These are phyloP conservation scores for Populus deltoides DNA, from an alignment of 345 rosid genomes.

Conservation along the genomic window DNA sequence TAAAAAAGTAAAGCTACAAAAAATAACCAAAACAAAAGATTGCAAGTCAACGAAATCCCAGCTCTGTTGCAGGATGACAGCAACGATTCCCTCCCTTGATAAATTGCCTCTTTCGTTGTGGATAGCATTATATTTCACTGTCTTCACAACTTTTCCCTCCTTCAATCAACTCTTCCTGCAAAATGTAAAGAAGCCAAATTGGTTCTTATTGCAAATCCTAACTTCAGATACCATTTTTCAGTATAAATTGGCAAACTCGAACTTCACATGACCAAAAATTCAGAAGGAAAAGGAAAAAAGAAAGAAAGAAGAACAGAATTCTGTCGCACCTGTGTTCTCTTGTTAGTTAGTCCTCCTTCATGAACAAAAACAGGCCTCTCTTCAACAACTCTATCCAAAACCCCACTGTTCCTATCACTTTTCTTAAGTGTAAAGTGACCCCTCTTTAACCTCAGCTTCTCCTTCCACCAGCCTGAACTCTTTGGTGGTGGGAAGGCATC, in stretches of 20 bases:
- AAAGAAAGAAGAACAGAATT: neutral
- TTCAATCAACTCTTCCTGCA: slow-evolving; percentile 16
- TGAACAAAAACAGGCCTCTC: slow-evolving; percentile 25
- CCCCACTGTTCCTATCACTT: slow-evolving; percentile 19
- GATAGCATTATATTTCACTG: neutral
- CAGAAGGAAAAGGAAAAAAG: neutral
- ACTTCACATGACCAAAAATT: neutral
- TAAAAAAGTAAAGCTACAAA: neutral
- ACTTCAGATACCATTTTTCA: too few species aligned
- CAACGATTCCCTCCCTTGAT: neutral
- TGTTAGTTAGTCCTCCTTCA: slow-evolving; percentile 15
- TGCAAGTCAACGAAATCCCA: neutral
- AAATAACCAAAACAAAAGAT: neutral
- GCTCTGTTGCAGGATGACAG: neutral
- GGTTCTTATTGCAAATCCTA: neutral
- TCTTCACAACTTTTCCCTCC: neutral
- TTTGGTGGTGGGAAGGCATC: slow-evolving; percentile 28
- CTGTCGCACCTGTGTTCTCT: slow-evolving; percentile 24
- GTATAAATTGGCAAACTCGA: neutral
- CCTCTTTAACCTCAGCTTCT: slow-evolving; percentile 43
- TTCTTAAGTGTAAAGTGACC: slow-evolving; percentile 21
- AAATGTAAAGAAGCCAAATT: neutral
- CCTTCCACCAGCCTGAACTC: slow-evolving; percentile 55
- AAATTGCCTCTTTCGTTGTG: neutral
- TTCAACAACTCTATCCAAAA: slow-evolving; percentile 40